phyloP scores from a whole-genome alignment of 2,329 filamentous ascomycete genomes.

The Phaeosphaeriaceae sp. region DNA sequence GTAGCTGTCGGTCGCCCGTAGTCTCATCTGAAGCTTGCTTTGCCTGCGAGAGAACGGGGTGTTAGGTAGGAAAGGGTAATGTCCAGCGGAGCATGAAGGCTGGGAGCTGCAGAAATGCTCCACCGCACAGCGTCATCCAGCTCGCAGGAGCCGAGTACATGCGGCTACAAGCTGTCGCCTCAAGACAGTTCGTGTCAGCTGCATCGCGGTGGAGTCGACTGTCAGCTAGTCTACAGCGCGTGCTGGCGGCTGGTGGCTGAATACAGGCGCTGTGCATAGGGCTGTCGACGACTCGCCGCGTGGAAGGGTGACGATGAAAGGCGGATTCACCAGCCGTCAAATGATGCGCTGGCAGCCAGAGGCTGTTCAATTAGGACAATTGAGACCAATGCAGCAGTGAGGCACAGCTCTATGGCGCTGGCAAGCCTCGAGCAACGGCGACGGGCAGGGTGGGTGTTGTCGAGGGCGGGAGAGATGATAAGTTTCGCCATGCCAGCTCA shows the following conservation, averaged over 20 bases:
- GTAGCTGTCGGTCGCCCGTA: constrained; percentile 14
- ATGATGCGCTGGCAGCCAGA: constrained; percentile 34
- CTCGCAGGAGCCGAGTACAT: constrained; percentile 11
- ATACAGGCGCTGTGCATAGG: constrained; percentile 12
- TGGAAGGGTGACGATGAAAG: constrained; percentile 21
- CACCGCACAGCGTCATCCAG: constrained; percentile 15
- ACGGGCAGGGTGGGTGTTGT: constrained; percentile 16
- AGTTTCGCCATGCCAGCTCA: constrained; percentile 40
- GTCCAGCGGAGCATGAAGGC: constrained; percentile 8
- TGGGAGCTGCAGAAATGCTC: constrained; percentile 17
- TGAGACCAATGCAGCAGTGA: constrained; percentile 23
- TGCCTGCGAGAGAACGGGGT: constrained; percentile 1
- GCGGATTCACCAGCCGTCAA: constrained; percentile 21
- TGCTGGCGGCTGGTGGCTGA: constrained; percentile 34
- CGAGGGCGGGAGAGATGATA: constrained; percentile 26
- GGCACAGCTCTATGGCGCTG: constrained; percentile 31
- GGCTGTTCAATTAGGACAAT: constrained; percentile 23
- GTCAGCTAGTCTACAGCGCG: constrained; percentile 17
- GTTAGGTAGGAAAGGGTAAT: neutral
- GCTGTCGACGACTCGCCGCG: constrained; percentile 12
- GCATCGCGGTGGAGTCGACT: constrained; percentile 17
- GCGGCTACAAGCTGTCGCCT: constrained; percentile 17
- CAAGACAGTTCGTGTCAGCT: constrained; percentile 23
- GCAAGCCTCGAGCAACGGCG: constrained; percentile 21
- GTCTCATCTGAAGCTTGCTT: constrained; percentile 8